Base-by-base conservation (phyloP, 2,329 filamentous ascomycete genomes). In the Penicillium sp. region DNA sequence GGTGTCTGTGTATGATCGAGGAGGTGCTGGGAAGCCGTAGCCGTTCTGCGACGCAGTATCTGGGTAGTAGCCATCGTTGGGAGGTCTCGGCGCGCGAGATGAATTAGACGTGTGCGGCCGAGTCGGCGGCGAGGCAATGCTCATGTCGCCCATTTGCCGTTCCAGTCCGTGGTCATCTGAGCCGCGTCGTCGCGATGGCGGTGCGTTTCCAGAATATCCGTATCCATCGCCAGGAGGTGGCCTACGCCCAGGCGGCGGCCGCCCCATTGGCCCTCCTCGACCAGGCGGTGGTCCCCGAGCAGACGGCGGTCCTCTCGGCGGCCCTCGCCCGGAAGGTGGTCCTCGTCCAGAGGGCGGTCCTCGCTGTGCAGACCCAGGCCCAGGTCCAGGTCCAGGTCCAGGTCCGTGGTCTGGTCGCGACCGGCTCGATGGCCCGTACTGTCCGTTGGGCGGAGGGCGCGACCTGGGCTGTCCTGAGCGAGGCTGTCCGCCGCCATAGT, bases 61-160 rank as follows among this genome's bases (percentile, higher is more conserved):
- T 18, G 35, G 18, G 43, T 58, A 51, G 40, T 38, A 46, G 4
- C 62, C 64, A 35, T 61, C 64, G 45, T 63, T 62, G 55, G 53
- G 47, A 4, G 46, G 50, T 28, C 67, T 65, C 23, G 69, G 69
- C 20, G 67, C 68, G 43, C 69, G 66, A 60, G 66, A 71, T 30
- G 64, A 68, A 57, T 71, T 68, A 12, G 74, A 72, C 5, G 73
- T 76, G 58, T 72, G 71, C n/a, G 74, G 72, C 28, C 73, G 68
- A 35, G 62, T 61, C 8, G 63, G 56, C 48, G 62, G 59, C 26
- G 56, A 59, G 59, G 64, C 64, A 30, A 75, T 60, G 60, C 70
- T 66, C 74, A 77, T 66, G 61, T 71, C 65, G 33, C 71, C 66
- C 71, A 73, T 69, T 55, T 68, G 62, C 59, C 70, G 67, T 65